Evolutionary conservation across 2,329 filamentous ascomycete species (phyloP).

Genomic region (Beauveria bassiana): DNA sequence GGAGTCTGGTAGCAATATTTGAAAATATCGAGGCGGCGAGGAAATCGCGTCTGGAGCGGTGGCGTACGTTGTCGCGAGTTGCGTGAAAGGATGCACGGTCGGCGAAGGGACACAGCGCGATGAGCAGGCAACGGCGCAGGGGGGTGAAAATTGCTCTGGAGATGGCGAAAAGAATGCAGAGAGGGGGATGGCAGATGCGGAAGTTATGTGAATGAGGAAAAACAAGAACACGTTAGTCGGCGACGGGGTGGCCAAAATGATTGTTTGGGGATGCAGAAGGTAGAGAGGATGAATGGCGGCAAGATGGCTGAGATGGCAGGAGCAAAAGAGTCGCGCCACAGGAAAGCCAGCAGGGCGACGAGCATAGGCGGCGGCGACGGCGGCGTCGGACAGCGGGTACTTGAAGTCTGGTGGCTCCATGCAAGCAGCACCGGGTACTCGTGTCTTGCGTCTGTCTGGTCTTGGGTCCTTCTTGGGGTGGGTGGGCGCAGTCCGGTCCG

Average conservation of each 20-base stretch:
- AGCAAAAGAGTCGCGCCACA: conserved; percentile 1
- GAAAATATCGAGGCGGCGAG: not conserved
- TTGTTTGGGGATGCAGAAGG: conserved; percentile 2
- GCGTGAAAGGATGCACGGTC: conserved; percentile 4
- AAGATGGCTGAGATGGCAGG: not conserved
- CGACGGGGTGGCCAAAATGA: not conserved
- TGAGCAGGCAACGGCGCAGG: not conserved
- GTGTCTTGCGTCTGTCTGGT: not conserved
- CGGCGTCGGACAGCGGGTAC: not conserved
- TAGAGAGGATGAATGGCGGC: conserved; percentile 6
- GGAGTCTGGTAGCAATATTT: not conserved
- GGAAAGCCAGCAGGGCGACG: not conserved
- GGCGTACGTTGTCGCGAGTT: not conserved
- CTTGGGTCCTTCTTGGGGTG: not conserved
- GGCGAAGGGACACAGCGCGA: not conserved
- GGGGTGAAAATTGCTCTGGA: not conserved
- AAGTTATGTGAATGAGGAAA: not conserved
- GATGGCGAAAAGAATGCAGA: not conserved
- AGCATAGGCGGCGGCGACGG: not conserved
- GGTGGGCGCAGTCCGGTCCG: not conserved
- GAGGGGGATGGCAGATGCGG: not conserved
- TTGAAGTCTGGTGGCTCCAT: not conserved
- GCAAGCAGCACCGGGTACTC: not conserved
- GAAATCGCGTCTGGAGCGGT: not conserved
- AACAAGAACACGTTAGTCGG: not conserved